phyloP scores from a whole-genome alignment of 768 basidiomycete genomes.

The Sutorius australiensis region DNA sequence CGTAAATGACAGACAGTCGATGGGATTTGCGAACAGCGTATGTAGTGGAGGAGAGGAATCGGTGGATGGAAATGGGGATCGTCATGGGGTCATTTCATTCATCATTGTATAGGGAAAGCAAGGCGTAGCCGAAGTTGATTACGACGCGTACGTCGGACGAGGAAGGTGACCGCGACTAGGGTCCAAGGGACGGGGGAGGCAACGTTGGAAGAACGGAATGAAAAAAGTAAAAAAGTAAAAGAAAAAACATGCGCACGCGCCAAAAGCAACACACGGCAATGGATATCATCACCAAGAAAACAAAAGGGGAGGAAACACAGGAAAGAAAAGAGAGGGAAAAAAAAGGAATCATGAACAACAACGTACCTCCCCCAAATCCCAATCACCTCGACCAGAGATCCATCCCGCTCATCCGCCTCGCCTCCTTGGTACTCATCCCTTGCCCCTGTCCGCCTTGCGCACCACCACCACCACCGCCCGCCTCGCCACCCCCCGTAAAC shows the following conservation, averaged over 20 bases:
- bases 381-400: constrained; percentile 73
- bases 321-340: not conserved
- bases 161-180: not conserved
- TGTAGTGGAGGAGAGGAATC: not conserved
- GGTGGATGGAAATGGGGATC: not conserved
- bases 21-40: not conserved
- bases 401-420: constrained; percentile 59
- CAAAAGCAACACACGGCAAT: constrained; percentile 5
- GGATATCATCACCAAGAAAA: constrained; percentile 10
- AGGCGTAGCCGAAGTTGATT: not conserved
- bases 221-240: not conserved
- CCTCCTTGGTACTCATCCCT: constrained; percentile 49
- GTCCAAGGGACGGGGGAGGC: not conserved
- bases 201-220: not conserved
- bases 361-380: not conserved
- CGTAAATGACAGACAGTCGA: constrained; percentile 16
- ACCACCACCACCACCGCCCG: constrained; percentile 23
- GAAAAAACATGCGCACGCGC: not conserved
- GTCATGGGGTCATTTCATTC: constrained; percentile 5
- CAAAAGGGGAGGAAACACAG: not conserved
- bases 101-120: not conserved
- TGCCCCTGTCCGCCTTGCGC: constrained; percentile 24
- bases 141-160: not conserved
- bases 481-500: constrained; percentile 29
- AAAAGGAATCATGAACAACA: not conserved